A percentile compares a stretch with the other conserved stretches of the same genome.
Conservation (phyloP, 2,329 filamentous ascomycete species). For the Neonectria punicea region DNA sequence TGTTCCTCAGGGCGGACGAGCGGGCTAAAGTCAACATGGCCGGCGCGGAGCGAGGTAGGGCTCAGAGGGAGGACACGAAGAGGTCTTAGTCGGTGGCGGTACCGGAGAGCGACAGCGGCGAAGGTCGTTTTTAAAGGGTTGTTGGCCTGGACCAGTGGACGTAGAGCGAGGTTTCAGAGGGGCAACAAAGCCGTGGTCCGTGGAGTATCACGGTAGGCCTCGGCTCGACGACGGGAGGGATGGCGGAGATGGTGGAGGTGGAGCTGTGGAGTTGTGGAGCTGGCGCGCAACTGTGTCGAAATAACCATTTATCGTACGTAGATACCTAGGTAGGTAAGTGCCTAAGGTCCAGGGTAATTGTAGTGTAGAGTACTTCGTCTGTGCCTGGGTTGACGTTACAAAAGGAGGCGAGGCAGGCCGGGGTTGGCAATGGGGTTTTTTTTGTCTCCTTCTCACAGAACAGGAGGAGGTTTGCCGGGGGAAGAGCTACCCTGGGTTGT, state of each 20-base stretch:
- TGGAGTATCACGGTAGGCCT: conserved; percentile 13
- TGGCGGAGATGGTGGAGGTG: conserved; percentile 23
- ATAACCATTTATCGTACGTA: background rate
- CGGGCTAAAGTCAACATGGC: conserved; percentile 51
- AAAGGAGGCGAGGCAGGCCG: background rate
- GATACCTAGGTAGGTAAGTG: background rate
- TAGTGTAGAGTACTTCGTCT: background rate
- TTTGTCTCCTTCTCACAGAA: background rate
- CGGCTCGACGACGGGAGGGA: conserved; percentile 23
- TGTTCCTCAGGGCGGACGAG: conserved; percentile 48
- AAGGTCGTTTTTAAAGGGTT: conserved; percentile 13
- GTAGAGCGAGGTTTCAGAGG: background rate
- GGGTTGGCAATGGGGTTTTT: background rate
- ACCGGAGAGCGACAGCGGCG: conserved; percentile 3
- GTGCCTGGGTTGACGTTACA: no score
- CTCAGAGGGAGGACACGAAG: conserved; percentile 9
- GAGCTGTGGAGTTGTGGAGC: conserved; percentile 15
- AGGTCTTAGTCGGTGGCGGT: conserved; percentile 11
- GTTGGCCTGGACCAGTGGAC: background rate
- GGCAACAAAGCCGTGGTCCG: conserved; percentile 4
- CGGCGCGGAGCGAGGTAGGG: conserved; percentile 24
- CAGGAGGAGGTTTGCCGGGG: background rate
- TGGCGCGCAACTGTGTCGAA: background rate
- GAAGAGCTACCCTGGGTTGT: background rate
- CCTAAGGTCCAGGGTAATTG: no score